Percentiles rank a stretch among this genome's conserved stretches.
phyloP scores from a whole-genome alignment of 257 asterid genomes.

The Rehmannia glutinosa region DNA sequence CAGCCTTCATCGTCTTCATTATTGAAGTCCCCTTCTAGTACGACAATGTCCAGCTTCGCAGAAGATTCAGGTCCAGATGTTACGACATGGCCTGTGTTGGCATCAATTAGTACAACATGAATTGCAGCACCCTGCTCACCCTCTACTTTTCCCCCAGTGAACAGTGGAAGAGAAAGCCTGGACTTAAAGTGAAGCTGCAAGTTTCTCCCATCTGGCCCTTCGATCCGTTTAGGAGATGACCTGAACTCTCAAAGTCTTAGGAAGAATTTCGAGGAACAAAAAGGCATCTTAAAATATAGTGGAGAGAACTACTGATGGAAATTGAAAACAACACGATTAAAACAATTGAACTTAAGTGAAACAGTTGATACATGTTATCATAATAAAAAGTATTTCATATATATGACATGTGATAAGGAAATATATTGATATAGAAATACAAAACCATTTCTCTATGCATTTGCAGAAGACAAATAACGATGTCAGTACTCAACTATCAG shows the following conservation, averaged over 20 bases:
- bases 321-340: neutral
- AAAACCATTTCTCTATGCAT: neutral
- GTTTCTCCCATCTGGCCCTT: slow-evolving; percentile 79
- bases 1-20: slow-evolving; percentile 68
- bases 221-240: slow-evolving; percentile 82
- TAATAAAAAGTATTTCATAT: too few species aligned
- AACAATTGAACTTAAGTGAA: neutral
- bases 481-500: too few species aligned
- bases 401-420: neutral
- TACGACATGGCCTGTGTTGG: slow-evolving; percentile 52
- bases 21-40: slow-evolving; percentile 85
- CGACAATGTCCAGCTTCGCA: slow-evolving; percentile 67
- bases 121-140: slow-evolving; percentile 88
- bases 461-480: neutral
- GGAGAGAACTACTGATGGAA: neutral
- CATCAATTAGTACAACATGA: slow-evolving; percentile 64
- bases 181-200: slow-evolving; percentile 73
- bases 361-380: neutral
- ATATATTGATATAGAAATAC: neutral
- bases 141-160: slow-evolving; percentile 85
- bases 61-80: slow-evolving; percentile 76
- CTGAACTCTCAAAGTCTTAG: slow-evolving; percentile 43
- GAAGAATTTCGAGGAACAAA: slow-evolving; percentile 5
- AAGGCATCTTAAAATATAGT: slow-evolving; percentile 4
- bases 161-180: slow-evolving; percentile 71